phyloP scores from a whole-genome alignment of 1,284 basidiomycete genomes.

The Tylopilus orsonianus region DNA sequence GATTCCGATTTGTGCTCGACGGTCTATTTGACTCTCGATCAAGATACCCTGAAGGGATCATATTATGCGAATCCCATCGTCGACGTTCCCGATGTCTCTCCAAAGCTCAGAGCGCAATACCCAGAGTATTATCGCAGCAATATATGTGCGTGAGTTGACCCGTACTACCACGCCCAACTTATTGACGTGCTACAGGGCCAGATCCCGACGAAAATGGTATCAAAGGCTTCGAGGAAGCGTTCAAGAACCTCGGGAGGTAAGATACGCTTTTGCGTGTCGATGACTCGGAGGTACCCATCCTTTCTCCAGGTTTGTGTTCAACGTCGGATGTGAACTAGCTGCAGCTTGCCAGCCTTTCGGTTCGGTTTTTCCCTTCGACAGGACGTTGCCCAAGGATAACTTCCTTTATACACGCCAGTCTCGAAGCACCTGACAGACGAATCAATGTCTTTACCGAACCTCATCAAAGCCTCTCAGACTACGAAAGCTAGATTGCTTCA shows the following conservation, averaged over 20 bases:
- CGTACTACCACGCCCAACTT: background rate
- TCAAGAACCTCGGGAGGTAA: conserved; percentile 79
- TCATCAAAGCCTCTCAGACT: conserved; percentile 68
- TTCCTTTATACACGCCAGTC: conserved; percentile 38
- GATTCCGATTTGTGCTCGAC: background rate
- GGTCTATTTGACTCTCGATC: conserved; percentile 5
- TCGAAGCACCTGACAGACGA: conserved; percentile 62
- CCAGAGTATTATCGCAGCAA: conserved; percentile 81
- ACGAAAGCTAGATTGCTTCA: conserved; percentile 87
- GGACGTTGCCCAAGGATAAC: conserved; percentile 1
- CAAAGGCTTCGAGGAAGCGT: conserved; percentile 79
- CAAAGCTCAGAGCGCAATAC: conserved; percentile 51
- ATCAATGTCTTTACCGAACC: conserved; percentile 58
- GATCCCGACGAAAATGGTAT: conserved; percentile 53
- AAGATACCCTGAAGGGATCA: conserved; percentile 85
- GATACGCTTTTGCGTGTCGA: conserved; percentile 14
- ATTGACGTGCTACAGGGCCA: conserved; percentile 61
- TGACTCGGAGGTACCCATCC: background rate
- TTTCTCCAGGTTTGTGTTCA: conserved; percentile 66
- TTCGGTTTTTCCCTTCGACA: conserved; percentile 33
- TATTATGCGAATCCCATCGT: conserved; percentile 88
- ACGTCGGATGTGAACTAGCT: conserved; percentile 78
- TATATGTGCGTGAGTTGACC: conserved; percentile 53
- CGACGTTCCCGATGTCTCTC: conserved; percentile 60
- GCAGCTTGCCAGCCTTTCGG: conserved; percentile 86